Base-by-base conservation (phyloP, 768 basidiomycete species). In the Podaxis sp. region DNA sequence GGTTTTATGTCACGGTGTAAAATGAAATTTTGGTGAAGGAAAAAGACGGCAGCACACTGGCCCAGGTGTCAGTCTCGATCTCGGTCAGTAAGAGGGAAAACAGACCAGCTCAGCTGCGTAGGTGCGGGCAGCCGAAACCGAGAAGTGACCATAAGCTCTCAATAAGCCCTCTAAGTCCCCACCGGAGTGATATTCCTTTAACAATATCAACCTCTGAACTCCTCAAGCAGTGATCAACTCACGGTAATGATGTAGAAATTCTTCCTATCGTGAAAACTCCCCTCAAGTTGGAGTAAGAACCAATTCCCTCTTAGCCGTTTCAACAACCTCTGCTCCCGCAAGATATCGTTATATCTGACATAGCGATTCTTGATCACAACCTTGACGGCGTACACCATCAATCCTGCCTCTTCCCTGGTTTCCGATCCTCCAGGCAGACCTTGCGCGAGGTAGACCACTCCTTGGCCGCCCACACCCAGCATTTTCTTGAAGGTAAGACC, bases 221-320 rank as follows among this genome's bases (percentile, higher is more conserved):
- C 32, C 38, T 48, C 13, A 25, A 32, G 48, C 27, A 11, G 44
- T 13, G 18, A 50, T 56, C 4, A 11, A 51, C 66, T 4, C 47
- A 65, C 66, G 23, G 64, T 65, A 32, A 67, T 40, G 25, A 67
- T 46, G 35, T 67, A 67, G 42, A 65, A 67, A 50, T 67, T 65
- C 23, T 63, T 59, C 25, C 48, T 62, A 44, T 67, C 66, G 38
- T 67, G 66, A 35, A 67, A 67, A 57, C 66, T 67, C 4, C 57
- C 66, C 21, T 63, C 60, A 23, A 67, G 21, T 16, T 67, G 61
- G 35, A 67, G 48, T 13, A 65, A 32, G 50, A 61, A 59, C 10
- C 36, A 38, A 36, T 62, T 59, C 7, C 64, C 62, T 36, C 64
- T 55, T 16, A 67, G 44, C 16, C 66, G 56, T 51, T 55, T 62